These are phyloP conservation scores for Pythium insidiosum DNA, from an alignment of 352 stramenopile species.

Conservation along the genomic window DNA sequence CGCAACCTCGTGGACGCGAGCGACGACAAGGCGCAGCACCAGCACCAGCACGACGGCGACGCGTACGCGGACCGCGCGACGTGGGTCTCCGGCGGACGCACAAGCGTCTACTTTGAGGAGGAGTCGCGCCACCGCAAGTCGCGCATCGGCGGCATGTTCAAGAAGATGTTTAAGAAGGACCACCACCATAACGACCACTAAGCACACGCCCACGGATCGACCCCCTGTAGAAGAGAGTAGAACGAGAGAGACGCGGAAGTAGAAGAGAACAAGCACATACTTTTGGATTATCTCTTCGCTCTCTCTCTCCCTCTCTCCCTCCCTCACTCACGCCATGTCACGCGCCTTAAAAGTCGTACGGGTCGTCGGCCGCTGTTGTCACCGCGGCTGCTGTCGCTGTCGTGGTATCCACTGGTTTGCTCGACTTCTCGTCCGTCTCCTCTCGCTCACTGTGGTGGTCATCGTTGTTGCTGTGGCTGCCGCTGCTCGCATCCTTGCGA, in stretches of 20 bases:
- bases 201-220: too few species aligned
- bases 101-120: slow-evolving; percentile 60
- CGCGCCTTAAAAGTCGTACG: slow-evolving; percentile 17
- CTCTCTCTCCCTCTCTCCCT: too few species aligned
- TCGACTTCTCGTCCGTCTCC: too few species aligned
- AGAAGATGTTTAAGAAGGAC: slow-evolving; percentile 89
- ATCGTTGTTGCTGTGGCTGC: slow-evolving; percentile 8
- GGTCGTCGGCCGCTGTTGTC: slow-evolving; percentile 9
- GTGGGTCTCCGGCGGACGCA: slow-evolving; percentile 21
- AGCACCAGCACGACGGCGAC: slow-evolving; percentile 4
- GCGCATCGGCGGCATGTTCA: slow-evolving; percentile 80
- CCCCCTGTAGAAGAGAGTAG: too few species aligned
- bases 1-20: slow-evolving; percentile 15
- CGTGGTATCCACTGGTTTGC: too few species aligned
- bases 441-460: background rate
- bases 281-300: too few species aligned
- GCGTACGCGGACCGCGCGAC: slow-evolving; percentile 11
- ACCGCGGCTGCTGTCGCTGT: background rate
- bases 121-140: slow-evolving; percentile 57
- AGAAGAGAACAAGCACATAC: too few species aligned
- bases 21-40: slow-evolving; percentile 9
- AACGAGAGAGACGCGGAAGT: too few species aligned
- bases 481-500: background rate
- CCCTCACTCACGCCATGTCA: too few species aligned
- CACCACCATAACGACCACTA: too few species aligned